Conservation (phyloP, 2,329 filamentous ascomycete genomes). For the Scytalidium lignicola region DNA sequence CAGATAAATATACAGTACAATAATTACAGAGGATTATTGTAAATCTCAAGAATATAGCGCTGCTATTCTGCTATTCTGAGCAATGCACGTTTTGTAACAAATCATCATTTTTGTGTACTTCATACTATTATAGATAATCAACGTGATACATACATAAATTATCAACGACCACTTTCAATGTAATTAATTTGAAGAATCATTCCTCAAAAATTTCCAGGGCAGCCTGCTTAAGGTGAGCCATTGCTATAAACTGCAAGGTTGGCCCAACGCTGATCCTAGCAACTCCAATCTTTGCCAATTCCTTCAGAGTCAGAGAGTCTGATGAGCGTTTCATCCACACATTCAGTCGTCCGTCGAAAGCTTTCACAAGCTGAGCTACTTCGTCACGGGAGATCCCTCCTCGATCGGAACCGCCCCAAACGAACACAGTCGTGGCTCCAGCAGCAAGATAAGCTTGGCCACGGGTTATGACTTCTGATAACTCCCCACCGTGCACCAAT, state of each 20-base stretch:
- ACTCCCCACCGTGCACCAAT: constrained; percentile 31
- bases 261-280: constrained; percentile 52
- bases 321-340: constrained; percentile 36
- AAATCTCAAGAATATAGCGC: no score
- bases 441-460: constrained; percentile 53
- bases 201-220: constrained; percentile 26
- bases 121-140: no score
- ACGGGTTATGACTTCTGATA: constrained; percentile 41
- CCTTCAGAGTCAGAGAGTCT: constrained; percentile 36
- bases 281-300: constrained; percentile 45
- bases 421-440: constrained; percentile 55
- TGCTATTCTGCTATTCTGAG: no score
- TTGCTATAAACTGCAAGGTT: constrained; percentile 36
- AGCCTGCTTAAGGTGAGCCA: constrained; percentile 31
- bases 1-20: no score
- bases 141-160: no score
- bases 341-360: constrained; percentile 44
- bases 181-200: no score
- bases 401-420: constrained; percentile 47
- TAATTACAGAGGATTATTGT: no score
- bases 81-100: no score
- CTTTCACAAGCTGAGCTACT: constrained; percentile 40
- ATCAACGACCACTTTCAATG: no score
- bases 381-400: constrained; percentile 40
- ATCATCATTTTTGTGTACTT: no score